Evolutionary conservation across 2,329 filamentous ascomycete species (phyloP).

Genomic region (Hypoxylon sp.): DNA sequence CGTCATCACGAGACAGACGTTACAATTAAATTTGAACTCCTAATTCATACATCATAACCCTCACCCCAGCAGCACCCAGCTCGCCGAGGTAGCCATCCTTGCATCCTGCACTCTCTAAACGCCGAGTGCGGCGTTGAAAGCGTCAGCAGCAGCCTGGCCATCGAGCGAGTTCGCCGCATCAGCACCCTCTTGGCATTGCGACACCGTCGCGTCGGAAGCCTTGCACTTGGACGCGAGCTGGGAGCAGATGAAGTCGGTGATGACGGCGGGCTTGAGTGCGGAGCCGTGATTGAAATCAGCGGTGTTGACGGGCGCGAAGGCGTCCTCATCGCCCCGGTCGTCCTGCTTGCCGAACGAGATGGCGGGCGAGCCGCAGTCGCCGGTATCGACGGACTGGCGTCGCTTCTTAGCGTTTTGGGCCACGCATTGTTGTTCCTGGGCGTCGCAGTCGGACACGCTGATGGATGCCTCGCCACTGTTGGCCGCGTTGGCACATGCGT

Average conservation of each 20-base stretch:
- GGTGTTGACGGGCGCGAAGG: constrained; percentile 57
- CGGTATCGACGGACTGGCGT: constrained; percentile 56
- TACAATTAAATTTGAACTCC: constrained; percentile 11
- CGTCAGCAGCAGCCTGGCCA: constrained; percentile 56
- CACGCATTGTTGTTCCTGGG: constrained; percentile 57
- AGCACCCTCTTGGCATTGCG: constrained; percentile 52
- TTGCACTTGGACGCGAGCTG: constrained; percentile 55
- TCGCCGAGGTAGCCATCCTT: background rate
- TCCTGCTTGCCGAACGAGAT: constrained; percentile 64
- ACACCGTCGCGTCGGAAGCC: constrained; percentile 51
- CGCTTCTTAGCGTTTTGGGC: constrained; percentile 41
- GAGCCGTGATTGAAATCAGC: constrained; percentile 66
- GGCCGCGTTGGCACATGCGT: constrained; percentile 63
- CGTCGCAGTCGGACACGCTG: constrained; percentile 58
- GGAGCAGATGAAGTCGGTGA: constrained; percentile 56
- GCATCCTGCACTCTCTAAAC: constrained; percentile 42
- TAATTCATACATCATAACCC: constrained; percentile 11
- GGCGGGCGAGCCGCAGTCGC: constrained; percentile 61
- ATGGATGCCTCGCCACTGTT: constrained; percentile 58
- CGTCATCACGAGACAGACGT: constrained; percentile 28
- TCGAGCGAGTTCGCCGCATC: constrained; percentile 51
- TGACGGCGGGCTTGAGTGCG: constrained; percentile 54
- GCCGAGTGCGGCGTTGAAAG: constrained; percentile 57
- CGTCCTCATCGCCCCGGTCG: constrained; percentile 61
- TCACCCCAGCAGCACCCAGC: background rate